Percentiles rank a stretch among this genome's conserved stretches.
phyloP scores from a whole-genome alignment of 2,329 filamentous ascomycete species.

The Venturia aucupariae region DNA sequence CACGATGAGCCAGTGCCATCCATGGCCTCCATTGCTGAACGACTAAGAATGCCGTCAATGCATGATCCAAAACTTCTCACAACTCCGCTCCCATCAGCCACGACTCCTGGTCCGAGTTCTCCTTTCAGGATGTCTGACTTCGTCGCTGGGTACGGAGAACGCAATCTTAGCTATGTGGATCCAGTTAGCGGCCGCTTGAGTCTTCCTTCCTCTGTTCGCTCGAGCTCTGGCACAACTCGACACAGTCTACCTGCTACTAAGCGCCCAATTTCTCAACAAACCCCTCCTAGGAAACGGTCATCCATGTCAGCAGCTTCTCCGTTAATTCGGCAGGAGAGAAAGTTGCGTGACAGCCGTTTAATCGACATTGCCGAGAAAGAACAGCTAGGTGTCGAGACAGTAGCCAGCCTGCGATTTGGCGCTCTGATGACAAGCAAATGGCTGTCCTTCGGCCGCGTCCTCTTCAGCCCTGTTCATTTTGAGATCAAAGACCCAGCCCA shows the following conservation, averaged over 20 bases:
- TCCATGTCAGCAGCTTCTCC: slow-evolving; percentile 50
- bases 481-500: slow-evolving; percentile 52
- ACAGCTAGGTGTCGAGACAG: slow-evolving; percentile 35
- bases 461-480: slow-evolving; percentile 71
- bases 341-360: slow-evolving; percentile 38
- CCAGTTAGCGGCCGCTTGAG: slow-evolving; percentile 28
- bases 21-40: slow-evolving; percentile 7
- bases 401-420: slow-evolving; percentile 68
- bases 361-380: slow-evolving; percentile 34
- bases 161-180: slow-evolving; percentile 29
- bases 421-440: slow-evolving; percentile 82
- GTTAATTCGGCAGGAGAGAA: slow-evolving; percentile 13
- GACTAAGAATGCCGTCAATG: slow-evolving; percentile 11
- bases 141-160: slow-evolving; percentile 41
- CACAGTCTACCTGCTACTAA: slow-evolving; percentile 15
- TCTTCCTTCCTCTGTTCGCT: slow-evolving; percentile 10
- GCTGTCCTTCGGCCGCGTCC: slow-evolving; percentile 74
- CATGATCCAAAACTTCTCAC: slow-evolving; percentile 38
- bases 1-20: slow-evolving; percentile 5
- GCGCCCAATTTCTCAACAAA: slow-evolving; percentile 2
- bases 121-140: slow-evolving; percentile 47
- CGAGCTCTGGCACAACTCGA: slow-evolving; percentile 14
- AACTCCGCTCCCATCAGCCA: slow-evolving; percentile 37
- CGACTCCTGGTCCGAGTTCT: slow-evolving; percentile 35
- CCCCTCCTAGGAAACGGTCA: not conserved